Conservation (phyloP, 2,329 filamentous ascomycete genomes). For the Cercospora sojina region DNA sequence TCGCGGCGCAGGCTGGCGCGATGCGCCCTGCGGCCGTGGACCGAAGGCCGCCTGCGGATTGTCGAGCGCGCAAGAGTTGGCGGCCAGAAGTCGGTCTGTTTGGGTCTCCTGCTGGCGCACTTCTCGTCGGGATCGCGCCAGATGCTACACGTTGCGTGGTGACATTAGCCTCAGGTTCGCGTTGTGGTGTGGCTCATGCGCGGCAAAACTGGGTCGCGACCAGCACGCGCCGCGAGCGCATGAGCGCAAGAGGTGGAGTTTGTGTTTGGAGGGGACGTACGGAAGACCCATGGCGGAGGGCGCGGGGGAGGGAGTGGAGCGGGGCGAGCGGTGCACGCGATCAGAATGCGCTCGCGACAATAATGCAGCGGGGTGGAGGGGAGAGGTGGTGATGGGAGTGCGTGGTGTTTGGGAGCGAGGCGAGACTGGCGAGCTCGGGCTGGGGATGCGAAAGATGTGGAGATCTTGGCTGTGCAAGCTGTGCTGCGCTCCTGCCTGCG, state of each 20-base stretch:
- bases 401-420: conserved; percentile 6
- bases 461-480: neutral
- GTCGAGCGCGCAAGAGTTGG: conserved; percentile 50
- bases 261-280: conserved; percentile 38
- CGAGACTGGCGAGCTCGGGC: neutral
- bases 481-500: neutral
- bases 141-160: conserved; percentile 37
- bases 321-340: conserved; percentile 28
- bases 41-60: conserved; percentile 52
- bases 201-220: conserved; percentile 12
- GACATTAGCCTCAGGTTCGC: conserved; percentile 17
- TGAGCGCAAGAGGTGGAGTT: conserved; percentile 6
- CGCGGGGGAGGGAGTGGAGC: conserved; percentile 14
- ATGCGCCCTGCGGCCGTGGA: conserved; percentile 32
- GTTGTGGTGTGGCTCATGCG: conserved; percentile 10
- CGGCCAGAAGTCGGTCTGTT: conserved; percentile 44
- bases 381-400: conserved; percentile 10
- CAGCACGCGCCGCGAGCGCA: conserved; percentile 4
- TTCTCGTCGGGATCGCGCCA: conserved; percentile 55
- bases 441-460: neutral
- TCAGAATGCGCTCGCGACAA: conserved; percentile 23
- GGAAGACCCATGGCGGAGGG: conserved; percentile 49
- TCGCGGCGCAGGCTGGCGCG: conserved; percentile 34
- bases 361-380: conserved; percentile 16
- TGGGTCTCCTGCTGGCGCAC: conserved; percentile 44